phyloP scores from a whole-genome alignment of 805 yeast species.

The Candida odintsovae region DNA sequence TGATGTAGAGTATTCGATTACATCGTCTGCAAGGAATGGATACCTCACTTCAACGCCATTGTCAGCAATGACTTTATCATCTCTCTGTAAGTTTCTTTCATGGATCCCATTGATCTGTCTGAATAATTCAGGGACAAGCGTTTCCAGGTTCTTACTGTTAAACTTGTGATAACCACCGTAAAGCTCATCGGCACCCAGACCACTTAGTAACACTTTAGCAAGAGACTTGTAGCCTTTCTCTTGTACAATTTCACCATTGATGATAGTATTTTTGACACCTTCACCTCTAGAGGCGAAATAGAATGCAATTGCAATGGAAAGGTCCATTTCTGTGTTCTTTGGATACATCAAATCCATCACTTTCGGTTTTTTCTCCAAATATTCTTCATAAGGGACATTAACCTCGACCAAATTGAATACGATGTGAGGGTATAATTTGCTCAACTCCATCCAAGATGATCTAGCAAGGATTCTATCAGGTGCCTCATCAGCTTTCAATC shows the following conservation, averaged over 20 bases:
- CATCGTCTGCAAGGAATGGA: slow-evolving; percentile 68
- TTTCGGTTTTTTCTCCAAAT: slow-evolving; percentile 40
- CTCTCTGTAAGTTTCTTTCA: slow-evolving; percentile 80
- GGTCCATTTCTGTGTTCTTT: slow-evolving; percentile 86
- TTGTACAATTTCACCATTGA: slow-evolving; percentile 10
- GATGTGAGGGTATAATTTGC: slow-evolving; percentile 34
- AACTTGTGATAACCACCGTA: slow-evolving; percentile 96
- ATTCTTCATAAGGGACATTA: slow-evolving; percentile 67
- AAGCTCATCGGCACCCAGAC: slow-evolving; percentile 95
- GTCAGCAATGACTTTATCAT: slow-evolving; percentile 77
- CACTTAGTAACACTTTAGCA: slow-evolving; percentile 76
- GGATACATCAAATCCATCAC: slow-evolving; percentile 77
- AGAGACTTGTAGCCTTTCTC: slow-evolving; percentile 36
- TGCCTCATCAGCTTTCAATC: slow-evolving; percentile 50
- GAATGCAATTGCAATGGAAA: slow-evolving; percentile 92
- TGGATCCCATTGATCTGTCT: slow-evolving; percentile 71
- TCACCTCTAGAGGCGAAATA: slow-evolving; percentile 76
- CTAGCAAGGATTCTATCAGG: slow-evolving; percentile 81
- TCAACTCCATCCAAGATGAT: slow-evolving; percentile 52
- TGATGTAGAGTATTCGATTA: slow-evolving; percentile 44
- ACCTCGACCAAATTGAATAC: slow-evolving; percentile 54
- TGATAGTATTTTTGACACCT: slow-evolving; percentile 23
- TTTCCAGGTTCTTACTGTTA: slow-evolving; percentile 35
- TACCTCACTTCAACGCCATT: slow-evolving; percentile 92
- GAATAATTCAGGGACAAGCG: slow-evolving; percentile 53